Base-by-base conservation (phyloP, 768 basidiomycete genomes). In the Scleroderma citrinum region DNA sequence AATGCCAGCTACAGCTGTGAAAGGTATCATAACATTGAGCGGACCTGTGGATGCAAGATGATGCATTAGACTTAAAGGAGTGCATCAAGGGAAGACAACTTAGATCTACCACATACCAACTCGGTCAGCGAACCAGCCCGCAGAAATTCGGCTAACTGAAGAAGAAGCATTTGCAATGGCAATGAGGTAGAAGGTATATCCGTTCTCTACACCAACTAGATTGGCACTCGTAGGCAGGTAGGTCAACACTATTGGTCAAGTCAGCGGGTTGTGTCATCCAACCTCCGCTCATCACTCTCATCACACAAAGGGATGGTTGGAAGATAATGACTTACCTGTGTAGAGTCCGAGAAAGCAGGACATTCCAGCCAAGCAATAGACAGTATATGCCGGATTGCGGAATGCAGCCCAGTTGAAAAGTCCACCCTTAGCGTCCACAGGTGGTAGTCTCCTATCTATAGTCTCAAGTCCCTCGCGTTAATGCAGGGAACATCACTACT, bases 21-120 rank as follows among this genome's bases (percentile, higher is more conserved):
- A 79, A 0, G 86, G 83, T 11, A 75, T 76, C 73, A 89, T 82
- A 26, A 85, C 69, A 52, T 84, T 90, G 54, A 88, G 69, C 0
- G 78, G 63, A 14, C 88, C 88, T 82, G 45, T 11, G n/a, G 26
- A n/a, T 7, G 7, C 10, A 47, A 29, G 7, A 16, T 10, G 5
- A 14, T 5, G 4, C 26, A 29, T 29, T 29, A n/a, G n/a, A n/a
- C n/a, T 29, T 29, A 8, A 8, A 29, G 26, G 26, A 29, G n/a
- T n/a, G n/a, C n/a, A 29, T 29, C 26, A 29, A 29, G 8, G 26
- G 26, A 8, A 29, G 8, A 29, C n/a, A n/a, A n/a, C n/a, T n/a
- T n/a, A n/a, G n/a, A n/a, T n/a, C n/a, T 8, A 17, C 3, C 31
- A 16, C 5, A 7, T 44, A 80, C 82, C 82, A 20, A 77, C 31